Percentiles rank a stretch among this genome's conserved stretches.
phyloP scores from a whole-genome alignment of 2,329 filamentous ascomycete genomes.

The Diaporthe caulivora region DNA sequence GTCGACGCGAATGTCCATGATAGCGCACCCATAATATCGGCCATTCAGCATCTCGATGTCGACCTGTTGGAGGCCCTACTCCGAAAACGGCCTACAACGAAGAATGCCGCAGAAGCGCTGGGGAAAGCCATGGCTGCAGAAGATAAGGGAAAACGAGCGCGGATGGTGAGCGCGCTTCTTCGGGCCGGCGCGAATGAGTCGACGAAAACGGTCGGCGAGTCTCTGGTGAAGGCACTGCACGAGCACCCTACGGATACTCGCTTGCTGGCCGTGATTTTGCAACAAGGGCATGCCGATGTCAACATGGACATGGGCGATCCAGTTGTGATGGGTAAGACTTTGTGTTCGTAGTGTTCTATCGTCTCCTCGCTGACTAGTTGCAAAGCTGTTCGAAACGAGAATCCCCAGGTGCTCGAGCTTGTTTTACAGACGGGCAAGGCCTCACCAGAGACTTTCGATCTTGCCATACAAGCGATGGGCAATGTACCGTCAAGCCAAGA shows the following conservation, averaged over 20 bases:
- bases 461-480: slow-evolving; percentile 57
- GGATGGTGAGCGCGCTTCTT: slow-evolving; percentile 62
- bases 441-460: slow-evolving; percentile 55
- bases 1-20: slow-evolving; percentile 68
- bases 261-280: slow-evolving; percentile 61
- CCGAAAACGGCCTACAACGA: slow-evolving; percentile 55
- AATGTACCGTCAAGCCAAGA: slow-evolving; percentile 56
- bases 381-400: slow-evolving; percentile 55
- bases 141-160: slow-evolving; percentile 56
- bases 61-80: slow-evolving; percentile 60
- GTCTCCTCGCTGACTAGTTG: slow-evolving; percentile 40
- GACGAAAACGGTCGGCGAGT: slow-evolving; percentile 55
- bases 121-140: slow-evolving; percentile 59
- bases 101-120: slow-evolving; percentile 62
- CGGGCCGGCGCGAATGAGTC: slow-evolving; percentile 54
- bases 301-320: slow-evolving; percentile 61
- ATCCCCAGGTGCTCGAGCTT: slow-evolving; percentile 62
- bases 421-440: slow-evolving; percentile 61
- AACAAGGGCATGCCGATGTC: slow-evolving; percentile 65
- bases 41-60: slow-evolving; percentile 62
- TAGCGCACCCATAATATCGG: slow-evolving; percentile 60
- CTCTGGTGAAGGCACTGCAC: slow-evolving; percentile 57
- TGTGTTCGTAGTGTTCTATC: not conserved
- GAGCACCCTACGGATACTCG: slow-evolving; percentile 63
- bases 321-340: slow-evolving; percentile 51